A percentile compares a stretch with the other conserved stretches of the same genome.
Evolutionary conservation across 1,284 basidiomycete genomes (phyloP).

Genomic region (Ustanciosporium gigantosporum): DNA sequence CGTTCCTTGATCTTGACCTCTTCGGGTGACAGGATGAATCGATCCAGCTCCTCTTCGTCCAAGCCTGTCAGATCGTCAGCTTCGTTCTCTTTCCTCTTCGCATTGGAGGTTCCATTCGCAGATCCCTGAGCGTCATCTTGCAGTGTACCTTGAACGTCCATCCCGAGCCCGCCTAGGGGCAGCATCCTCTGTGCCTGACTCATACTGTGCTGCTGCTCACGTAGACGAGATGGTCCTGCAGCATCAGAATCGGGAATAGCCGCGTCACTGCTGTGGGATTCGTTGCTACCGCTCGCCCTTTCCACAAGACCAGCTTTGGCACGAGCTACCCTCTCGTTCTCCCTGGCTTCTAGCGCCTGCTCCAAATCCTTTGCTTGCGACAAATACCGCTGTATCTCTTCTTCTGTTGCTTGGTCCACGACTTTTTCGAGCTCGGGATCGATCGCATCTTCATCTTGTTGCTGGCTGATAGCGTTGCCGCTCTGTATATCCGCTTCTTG

Average conservation of each 20-base stretch:
- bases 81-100: not conserved
- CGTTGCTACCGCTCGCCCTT: not conserved
- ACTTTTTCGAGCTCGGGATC: constrained; percentile 47
- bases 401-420: constrained; percentile 50
- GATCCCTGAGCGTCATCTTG: constrained; percentile 1
- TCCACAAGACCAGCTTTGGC: constrained; percentile 4
- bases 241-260: constrained; percentile 22
- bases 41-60: constrained; percentile 90
- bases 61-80: constrained; percentile 62
- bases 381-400: constrained; percentile 49
- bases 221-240: constrained; percentile 9
- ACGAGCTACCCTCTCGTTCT: constrained; percentile 39
- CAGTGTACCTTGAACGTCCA: constrained; percentile 34
- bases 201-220: constrained; percentile 22
- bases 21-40: constrained; percentile 76
- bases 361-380: constrained; percentile 48
- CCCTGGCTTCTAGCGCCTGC: constrained; percentile 40
- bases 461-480: constrained; percentile 37
- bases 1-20: constrained; percentile 89
- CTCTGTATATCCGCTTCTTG: constrained; percentile 1
- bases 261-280: not conserved
- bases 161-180: constrained; percentile 43
- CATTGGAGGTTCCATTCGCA: not conserved
- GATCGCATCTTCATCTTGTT: constrained; percentile 6
- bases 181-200: constrained; percentile 33